A percentile compares a stretch with the other conserved stretches of the same genome.
These are phyloP conservation scores for Boletus patriciae DNA, from an alignment of 768 basidiomycete species.

Conservation along the genomic window DNA sequence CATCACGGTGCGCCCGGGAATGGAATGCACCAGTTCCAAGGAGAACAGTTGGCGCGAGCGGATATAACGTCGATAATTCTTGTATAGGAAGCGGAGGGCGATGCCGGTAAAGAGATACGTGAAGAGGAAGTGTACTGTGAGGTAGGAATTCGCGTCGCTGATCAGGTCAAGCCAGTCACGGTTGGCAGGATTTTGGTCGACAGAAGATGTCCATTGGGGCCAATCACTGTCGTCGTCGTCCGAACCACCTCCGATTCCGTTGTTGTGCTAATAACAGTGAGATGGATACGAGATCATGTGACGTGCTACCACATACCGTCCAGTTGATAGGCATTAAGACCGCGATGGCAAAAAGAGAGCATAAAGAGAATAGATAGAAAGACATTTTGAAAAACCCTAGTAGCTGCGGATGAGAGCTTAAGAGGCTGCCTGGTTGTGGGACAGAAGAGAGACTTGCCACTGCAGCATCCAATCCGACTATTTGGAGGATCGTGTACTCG, in stretches of 20 bases:
- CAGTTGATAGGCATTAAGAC: conserved; percentile 97
- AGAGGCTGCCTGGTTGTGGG: not conserved
- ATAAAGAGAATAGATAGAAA: conserved; percentile 86
- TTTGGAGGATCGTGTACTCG: conserved; percentile 92
- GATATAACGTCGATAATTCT: conserved; percentile 87
- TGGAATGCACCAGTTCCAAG: conserved; percentile 91
- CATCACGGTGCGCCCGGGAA: conserved; percentile 91
- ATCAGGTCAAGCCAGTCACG: conserved; percentile 84
- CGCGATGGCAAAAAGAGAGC: conserved; percentile 74
- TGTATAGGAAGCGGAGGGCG: conserved; percentile 81
- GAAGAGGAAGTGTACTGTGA: conserved; percentile 87
- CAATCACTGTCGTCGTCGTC: conserved; percentile 45
- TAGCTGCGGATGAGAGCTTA: conserved; percentile 49
- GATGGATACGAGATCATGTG: not conserved
- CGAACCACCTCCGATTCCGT: conserved; percentile 58
- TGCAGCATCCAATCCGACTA: conserved; percentile 95
- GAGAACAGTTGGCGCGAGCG: conserved; percentile 91
- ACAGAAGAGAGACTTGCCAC: conserved; percentile 60
- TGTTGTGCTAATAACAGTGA: conserved; percentile 56
- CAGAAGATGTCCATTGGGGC: conserved; percentile 37
- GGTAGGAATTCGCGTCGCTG: conserved; percentile 85
- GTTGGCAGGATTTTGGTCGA: conserved; percentile 34
- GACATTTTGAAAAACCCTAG: conserved; percentile 95
- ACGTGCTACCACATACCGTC: conserved; percentile 54
- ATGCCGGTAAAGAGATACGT: conserved; percentile 92